phyloP scores from a whole-genome alignment of 2,329 filamentous ascomycete genomes.

The Fusarium avenaceum region DNA sequence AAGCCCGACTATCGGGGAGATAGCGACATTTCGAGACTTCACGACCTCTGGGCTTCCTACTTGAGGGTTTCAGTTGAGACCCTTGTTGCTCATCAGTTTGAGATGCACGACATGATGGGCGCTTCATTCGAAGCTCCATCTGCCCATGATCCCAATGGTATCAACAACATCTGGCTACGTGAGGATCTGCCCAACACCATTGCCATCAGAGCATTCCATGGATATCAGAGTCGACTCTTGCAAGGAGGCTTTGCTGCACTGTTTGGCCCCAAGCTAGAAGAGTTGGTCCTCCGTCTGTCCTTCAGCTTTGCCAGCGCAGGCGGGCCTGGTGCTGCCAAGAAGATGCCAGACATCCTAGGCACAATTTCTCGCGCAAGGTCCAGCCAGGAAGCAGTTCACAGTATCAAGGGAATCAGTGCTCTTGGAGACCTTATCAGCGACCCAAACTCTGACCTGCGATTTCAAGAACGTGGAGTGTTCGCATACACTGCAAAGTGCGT shows the following conservation, averaged over 20 bases:
- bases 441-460: slow-evolving; percentile 59
- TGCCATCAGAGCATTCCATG: slow-evolving; percentile 65
- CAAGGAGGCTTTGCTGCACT: slow-evolving; percentile 65
- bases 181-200: slow-evolving; percentile 63
- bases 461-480: slow-evolving; percentile 66
- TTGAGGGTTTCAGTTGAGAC: slow-evolving; percentile 64
- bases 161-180: slow-evolving; percentile 60
- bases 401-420: slow-evolving; percentile 63
- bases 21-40: slow-evolving; percentile 60
- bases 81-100: slow-evolving; percentile 66
- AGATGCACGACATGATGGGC: slow-evolving; percentile 65
- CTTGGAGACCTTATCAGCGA: slow-evolving; percentile 65
- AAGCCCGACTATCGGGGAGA: slow-evolving; percentile 63
- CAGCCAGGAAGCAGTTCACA: slow-evolving; percentile 60
- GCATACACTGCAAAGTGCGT: slow-evolving; percentile 64
- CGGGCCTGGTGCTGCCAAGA: slow-evolving; percentile 58
- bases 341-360: slow-evolving; percentile 47
- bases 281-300: slow-evolving; percentile 66
- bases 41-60: slow-evolving; percentile 66
- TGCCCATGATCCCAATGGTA: slow-evolving; percentile 22
- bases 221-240: slow-evolving; percentile 65
- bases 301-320: slow-evolving; percentile 63
- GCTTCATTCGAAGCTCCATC: slow-evolving; percentile 49
- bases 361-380: slow-evolving; percentile 51
- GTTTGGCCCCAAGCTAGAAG: slow-evolving; percentile 66